Base-by-base conservation (phyloP, 2,329 filamentous ascomycete species). In the Epichloe brachyelytri region DNA sequence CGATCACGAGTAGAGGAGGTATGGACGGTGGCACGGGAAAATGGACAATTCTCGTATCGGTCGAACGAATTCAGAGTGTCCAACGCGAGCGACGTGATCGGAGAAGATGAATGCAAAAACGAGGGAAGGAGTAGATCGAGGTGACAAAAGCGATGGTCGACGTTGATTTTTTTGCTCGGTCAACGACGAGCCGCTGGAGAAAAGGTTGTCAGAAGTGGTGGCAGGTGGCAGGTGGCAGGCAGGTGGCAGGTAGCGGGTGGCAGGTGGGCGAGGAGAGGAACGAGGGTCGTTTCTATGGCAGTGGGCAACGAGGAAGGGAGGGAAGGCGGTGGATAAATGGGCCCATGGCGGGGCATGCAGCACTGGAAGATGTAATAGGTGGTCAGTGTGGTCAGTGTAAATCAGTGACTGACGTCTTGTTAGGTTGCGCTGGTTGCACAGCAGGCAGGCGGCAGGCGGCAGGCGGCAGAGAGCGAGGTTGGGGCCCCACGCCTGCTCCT, bases 261-360 rank as follows among this genome's bases (percentile, higher is more conserved):
- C 4, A 22, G 22, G 22, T 22, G 22, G 19, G 2, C 4, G 20
- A 22, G 26, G 26, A 4, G 20, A 30, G 26, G 26, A 30, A 30
- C 26, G 40, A 43, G 38, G 17, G 48, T 26, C 11, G 11, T 14
- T 11, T 30, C 11, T 5, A 3, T 38, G 46, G 48, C 54, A 20
- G 49, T 50, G 22, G 19, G 19, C 38, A 34, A 44, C 20, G 33
- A 34, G 20, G 33, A 44, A 44, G 40, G 48, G 48, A 44, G 26
- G 48, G 40, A 46, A 44, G 44, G 34, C 38, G 20, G 50, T 39
- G 46, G 46, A 45, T 48, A 48, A 48, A 48, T 34, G 40, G 39
- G 34, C 15, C n/a, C 30, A 17, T 20, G 34, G 17, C 49, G n/a
- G 41, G 17, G 11, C 11, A 20, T 30, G 46, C 26, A 19, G 38